phyloP scores from a whole-genome alignment of 2,329 filamentous ascomycete species.

The Sphaerulina vaccinii region DNA sequence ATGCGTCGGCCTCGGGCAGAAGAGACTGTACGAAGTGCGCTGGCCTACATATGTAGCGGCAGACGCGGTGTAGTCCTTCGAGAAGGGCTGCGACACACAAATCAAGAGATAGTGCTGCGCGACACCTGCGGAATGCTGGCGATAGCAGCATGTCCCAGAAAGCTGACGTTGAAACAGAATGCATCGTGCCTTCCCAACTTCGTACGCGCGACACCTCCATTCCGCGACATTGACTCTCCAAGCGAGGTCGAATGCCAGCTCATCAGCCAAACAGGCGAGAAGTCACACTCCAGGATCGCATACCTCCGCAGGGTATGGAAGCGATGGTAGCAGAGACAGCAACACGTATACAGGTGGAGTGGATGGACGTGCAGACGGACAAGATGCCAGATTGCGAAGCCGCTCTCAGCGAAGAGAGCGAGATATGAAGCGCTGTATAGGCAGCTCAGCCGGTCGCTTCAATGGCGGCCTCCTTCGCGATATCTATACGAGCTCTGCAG shows the following conservation, averaged over 20 bases:
- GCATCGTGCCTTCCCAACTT: neutral
- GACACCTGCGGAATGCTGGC: too few species aligned
- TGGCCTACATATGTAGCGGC: too few species aligned
- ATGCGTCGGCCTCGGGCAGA: too few species aligned
- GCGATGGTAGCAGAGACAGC: neutral
- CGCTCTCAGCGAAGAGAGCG: neutral
- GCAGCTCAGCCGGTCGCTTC: too few species aligned
- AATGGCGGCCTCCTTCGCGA: too few species aligned
- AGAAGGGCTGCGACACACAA: neutral
- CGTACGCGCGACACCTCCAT: neutral
- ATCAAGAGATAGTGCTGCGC: neutral
- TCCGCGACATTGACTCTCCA: too few species aligned
- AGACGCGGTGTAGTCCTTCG: neutral
- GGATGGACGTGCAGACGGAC: too few species aligned
- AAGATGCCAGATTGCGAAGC: too few species aligned
- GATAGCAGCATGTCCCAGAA: neutral
- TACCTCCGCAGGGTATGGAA: neutral
- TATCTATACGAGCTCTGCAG: neutral
- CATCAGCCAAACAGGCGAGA: neutral
- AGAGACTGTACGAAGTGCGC: too few species aligned
- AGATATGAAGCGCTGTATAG: neutral
- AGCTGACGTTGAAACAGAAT: neutral
- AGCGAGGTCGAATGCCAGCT: too few species aligned
- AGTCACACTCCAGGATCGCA: neutral
- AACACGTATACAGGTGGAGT: neutral